phyloP scores from a whole-genome alignment of 805 yeast species.

The Candida khao-thaluensis region DNA sequence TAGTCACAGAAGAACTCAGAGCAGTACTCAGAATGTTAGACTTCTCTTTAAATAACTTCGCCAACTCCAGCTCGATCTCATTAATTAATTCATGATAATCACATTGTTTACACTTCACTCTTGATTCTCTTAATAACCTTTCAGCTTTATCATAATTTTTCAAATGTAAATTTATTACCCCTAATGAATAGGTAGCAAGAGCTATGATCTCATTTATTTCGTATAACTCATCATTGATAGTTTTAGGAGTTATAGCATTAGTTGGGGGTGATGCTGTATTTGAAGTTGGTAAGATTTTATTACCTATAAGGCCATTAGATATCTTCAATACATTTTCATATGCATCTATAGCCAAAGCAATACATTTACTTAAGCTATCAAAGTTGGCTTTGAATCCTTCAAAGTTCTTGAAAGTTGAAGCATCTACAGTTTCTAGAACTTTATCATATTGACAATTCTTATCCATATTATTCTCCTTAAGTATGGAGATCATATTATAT shows the following conservation, averaged over 20 bases:
- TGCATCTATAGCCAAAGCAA: slow-evolving; percentile 30
- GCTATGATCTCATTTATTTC: slow-evolving; percentile 66
- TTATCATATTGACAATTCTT: slow-evolving; percentile 19
- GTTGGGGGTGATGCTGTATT: slow-evolving; percentile 12
- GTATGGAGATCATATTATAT: slow-evolving; percentile 20
- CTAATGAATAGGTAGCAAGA: slow-evolving; percentile 79
- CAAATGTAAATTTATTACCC: slow-evolving; percentile 68
- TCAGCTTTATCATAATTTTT: slow-evolving; percentile 58
- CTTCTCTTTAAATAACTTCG: slow-evolving; percentile 41
- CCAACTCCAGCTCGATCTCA: slow-evolving; percentile 66
- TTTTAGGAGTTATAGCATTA: background rate
- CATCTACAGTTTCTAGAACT: slow-evolving; percentile 18
- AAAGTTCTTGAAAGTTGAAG: slow-evolving; percentile 26
- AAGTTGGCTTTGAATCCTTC: slow-evolving; percentile 5
- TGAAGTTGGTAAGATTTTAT: slow-evolving; percentile 11
- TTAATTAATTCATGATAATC: slow-evolving; percentile 60
- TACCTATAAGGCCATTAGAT: slow-evolving; percentile 31
- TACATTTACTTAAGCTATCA: slow-evolving; percentile 18
- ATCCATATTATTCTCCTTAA: slow-evolving; percentile 35
- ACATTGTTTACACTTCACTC: slow-evolving; percentile 65
- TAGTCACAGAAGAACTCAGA: too few relatives aligned
- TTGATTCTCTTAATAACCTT: slow-evolving; percentile 62
- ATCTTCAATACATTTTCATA: slow-evolving; percentile 36
- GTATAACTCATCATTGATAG: slow-evolving; percentile 2
- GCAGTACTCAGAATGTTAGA: background rate